These are phyloP conservation scores for Trichosporon ovoides DNA, from an alignment of 1,284 basidiomycete species.

Conservation along the genomic window DNA sequence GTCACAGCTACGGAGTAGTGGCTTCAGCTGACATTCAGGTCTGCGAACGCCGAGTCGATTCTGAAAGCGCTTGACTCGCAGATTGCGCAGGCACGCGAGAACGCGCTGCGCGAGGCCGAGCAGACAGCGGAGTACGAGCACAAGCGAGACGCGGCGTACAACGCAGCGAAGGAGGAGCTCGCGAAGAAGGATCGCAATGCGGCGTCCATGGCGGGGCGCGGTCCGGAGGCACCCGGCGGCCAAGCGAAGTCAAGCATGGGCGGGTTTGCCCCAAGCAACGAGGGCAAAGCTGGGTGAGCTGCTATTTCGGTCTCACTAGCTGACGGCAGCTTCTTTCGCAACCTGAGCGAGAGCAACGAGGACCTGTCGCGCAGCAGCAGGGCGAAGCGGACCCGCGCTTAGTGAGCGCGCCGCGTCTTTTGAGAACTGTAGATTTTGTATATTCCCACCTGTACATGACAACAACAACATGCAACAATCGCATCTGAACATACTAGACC, in stretches of 20 bases:
- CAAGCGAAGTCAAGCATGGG: not conserved
- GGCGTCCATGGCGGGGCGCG: not conserved
- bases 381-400: conserved; percentile 1
- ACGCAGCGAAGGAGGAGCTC: conserved; percentile 1
- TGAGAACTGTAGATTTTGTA: not conserved
- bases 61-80: conserved; percentile 55
- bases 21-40: conserved; percentile 53
- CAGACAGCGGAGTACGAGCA: conserved; percentile 4
- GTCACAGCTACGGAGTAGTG: conserved; percentile 25
- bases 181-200: not conserved
- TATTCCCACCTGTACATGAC: not conserved
- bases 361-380: not conserved
- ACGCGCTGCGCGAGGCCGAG: conserved; percentile 11
- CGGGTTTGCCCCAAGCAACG: not conserved
- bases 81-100: conserved; percentile 23
- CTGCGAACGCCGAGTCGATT: conserved; percentile 62
- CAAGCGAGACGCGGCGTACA: conserved; percentile 11
- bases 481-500: conserved; percentile 50
- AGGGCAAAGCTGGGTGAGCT: not conserved
- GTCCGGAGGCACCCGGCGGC: not conserved
- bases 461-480: not conserved
- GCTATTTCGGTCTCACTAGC: not conserved
- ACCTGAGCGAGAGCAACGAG: not conserved
- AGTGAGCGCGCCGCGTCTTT: not conserved
- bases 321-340: not conserved